Base-by-base conservation (phyloP, 371 early-diverging fungal genomes). In the Coemansia linderi region DNA sequence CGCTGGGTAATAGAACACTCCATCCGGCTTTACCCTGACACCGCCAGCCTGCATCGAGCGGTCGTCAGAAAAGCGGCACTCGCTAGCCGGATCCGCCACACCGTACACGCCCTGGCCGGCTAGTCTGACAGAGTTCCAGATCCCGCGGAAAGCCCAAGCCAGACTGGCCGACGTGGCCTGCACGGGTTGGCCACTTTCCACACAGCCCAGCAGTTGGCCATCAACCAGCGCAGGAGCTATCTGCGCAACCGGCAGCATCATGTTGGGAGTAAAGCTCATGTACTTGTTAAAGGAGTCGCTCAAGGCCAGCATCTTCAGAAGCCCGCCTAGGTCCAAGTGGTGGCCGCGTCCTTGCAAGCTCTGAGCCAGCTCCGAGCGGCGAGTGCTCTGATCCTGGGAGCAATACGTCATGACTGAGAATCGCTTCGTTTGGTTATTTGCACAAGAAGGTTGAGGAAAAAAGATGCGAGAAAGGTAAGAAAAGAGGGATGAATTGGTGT, bases 11-110 rank as follows among this genome's bases (percentile, higher is more conserved):
- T 22, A 59, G 70, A 36, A 44, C 5, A 81, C 82, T 72, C 81
- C 81, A 41, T 69, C 82, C 31, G 81, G 82, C 52, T 67, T 79
- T 31, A 73, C 82, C 13, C 59, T 78, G 39, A 82, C 72, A 72
- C 82, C 82, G n/a, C 79, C 79, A n/a, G 59, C 69, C 57, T 65
- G 79, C 60, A 57, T 81, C 6, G 31, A 29, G n/a, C 54, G 54
- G 4, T 54, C 17, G 54, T 54, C 54, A 1, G 54, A 54, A 29
- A 54, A 54, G 7, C 54, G 27, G 17, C 17, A 54, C 54, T 31
- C 54, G 54, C 29, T 15, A 5, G 5, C 4, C 2, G 31, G 17
- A 12, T 29, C 31, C 0, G 54, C 54, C 4, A 31, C 54, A 4
- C 31, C 31, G 31, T 29, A 54, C 31, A 15, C 31, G 6, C 31